phyloP scores from a whole-genome alignment of 2,329 filamentous ascomycete genomes.

The Rhinocladiella mackenziei region DNA sequence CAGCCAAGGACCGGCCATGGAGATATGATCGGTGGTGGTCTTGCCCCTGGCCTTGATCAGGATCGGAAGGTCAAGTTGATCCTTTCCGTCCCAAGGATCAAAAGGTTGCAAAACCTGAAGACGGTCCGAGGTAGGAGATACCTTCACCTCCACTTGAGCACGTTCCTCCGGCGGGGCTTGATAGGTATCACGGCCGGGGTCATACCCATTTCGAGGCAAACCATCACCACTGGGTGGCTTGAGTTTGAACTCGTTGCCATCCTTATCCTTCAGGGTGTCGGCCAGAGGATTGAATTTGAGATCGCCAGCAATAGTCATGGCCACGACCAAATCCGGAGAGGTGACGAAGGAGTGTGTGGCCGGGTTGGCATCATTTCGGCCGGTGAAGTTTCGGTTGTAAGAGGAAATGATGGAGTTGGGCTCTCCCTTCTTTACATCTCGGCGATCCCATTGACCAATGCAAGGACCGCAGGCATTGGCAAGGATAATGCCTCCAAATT shows the following conservation, averaged over 20 bases:
- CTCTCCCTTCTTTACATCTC: slow-evolving; percentile 89
- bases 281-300: slow-evolving; percentile 93
- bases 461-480: slow-evolving; percentile 93
- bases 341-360: slow-evolving; percentile 91
- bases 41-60: slow-evolving; percentile 96
- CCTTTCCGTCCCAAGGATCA: slow-evolving; percentile 85
- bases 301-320: slow-evolving; percentile 75
- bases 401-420: slow-evolving; percentile 97
- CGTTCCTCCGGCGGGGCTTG: slow-evolving; percentile 87
- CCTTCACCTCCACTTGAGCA: slow-evolving; percentile 66
- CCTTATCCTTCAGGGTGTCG: slow-evolving; percentile 87
- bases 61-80: slow-evolving; percentile 77
- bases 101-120: slow-evolving; percentile 89
- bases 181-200: slow-evolving; percentile 89
- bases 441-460: slow-evolving; percentile 91
- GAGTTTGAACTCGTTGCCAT: slow-evolving; percentile 94
- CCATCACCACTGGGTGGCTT: slow-evolving; percentile 73
- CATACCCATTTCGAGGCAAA: slow-evolving; percentile 78
- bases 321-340: slow-evolving; percentile 84
- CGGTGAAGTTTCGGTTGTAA: slow-evolving; percentile 99
- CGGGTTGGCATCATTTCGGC: slow-evolving; percentile 93
- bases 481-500: slow-evolving; percentile 90
- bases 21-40: slow-evolving; percentile 96
- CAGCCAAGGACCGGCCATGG: slow-evolving; percentile 93
- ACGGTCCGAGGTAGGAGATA: slow-evolving; percentile 86